Evolutionary conservation across 2,329 filamentous ascomycete genomes (phyloP).

Genomic region (Neofusicoccum laricinum): DNA sequence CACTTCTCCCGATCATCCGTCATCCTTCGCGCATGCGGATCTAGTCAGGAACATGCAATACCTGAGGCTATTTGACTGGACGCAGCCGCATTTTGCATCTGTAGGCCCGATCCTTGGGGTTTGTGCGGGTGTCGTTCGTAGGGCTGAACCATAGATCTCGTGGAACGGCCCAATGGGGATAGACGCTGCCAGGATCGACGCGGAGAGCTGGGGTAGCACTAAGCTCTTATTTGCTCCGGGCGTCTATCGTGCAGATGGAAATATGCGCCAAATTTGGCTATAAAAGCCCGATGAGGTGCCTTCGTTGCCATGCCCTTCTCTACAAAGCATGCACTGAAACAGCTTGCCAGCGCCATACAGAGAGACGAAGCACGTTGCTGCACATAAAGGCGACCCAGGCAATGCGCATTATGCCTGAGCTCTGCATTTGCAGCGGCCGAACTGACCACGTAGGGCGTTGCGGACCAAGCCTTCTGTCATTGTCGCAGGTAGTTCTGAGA

Average conservation of each 20-base stretch:
- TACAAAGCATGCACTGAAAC: too few relatives aligned
- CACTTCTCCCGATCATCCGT: too few relatives aligned
- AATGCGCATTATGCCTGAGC: too few relatives aligned
- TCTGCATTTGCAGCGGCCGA: too few relatives aligned
- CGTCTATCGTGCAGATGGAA: background rate
- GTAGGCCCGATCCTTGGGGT: background rate
- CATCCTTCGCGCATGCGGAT: background rate
- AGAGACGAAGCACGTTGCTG: too few relatives aligned
- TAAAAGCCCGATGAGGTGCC: background rate
- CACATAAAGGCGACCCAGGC: too few relatives aligned
- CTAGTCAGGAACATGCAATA: background rate
- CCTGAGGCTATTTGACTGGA: background rate
- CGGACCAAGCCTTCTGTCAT: background rate
- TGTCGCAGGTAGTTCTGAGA: background rate
- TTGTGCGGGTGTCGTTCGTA: background rate
- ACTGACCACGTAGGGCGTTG: too few relatives aligned
- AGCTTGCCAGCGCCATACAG: too few relatives aligned
- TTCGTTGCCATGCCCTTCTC: too few relatives aligned
- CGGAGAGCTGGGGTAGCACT: background rate
- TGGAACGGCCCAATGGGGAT: background rate
- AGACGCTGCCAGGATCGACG: background rate
- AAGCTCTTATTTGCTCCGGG: background rate
- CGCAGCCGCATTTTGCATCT: background rate
- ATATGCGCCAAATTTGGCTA: background rate
- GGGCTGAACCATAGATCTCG: conserved; percentile 5